phyloP scores from a whole-genome alignment of 345 rosid species.

The Conringia planisiliqua region DNA sequence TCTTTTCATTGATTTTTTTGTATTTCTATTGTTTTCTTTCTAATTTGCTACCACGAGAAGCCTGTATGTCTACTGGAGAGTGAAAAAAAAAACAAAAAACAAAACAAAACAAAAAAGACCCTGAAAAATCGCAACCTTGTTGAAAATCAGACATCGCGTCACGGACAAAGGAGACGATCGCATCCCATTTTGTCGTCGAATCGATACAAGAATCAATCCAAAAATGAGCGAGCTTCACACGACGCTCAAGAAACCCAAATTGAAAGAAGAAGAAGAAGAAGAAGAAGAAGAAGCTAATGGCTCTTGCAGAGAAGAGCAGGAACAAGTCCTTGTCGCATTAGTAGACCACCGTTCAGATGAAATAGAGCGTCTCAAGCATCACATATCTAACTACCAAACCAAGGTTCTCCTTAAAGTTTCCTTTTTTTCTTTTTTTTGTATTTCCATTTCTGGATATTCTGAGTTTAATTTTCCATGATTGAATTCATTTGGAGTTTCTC shows the following conservation, averaged over 20 bases:
- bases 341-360: constrained; percentile 69
- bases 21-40: too few relatives aligned
- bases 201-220: constrained; percentile 7
- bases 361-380: constrained; percentile 58
- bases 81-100: too few relatives aligned
- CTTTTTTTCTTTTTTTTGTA: not conserved
- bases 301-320: constrained; percentile 48
- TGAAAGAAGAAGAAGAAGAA: constrained; percentile 20
- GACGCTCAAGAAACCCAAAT: constrained; percentile 9
- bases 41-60: too few relatives aligned
- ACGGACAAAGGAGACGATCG: not conserved
- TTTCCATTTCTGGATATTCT: not conserved
- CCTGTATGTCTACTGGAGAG: too few relatives aligned
- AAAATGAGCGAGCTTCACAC: constrained; percentile 24
- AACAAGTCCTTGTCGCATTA: constrained; percentile 66
- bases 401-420: constrained; percentile 44
- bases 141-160: too few relatives aligned
- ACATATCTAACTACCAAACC: constrained; percentile 62
- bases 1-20: too few relatives aligned
- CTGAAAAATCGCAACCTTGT: too few relatives aligned
- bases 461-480: not conserved
- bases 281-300: constrained; percentile 30
- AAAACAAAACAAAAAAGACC: too few relatives aligned
- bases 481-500: constrained; percentile 16
- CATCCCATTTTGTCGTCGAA: constrained; percentile 10